These are phyloP conservation scores for Trichomonas vaginalis DNA, from an alignment of 208 protist species.

Conservation along the genomic window DNA sequence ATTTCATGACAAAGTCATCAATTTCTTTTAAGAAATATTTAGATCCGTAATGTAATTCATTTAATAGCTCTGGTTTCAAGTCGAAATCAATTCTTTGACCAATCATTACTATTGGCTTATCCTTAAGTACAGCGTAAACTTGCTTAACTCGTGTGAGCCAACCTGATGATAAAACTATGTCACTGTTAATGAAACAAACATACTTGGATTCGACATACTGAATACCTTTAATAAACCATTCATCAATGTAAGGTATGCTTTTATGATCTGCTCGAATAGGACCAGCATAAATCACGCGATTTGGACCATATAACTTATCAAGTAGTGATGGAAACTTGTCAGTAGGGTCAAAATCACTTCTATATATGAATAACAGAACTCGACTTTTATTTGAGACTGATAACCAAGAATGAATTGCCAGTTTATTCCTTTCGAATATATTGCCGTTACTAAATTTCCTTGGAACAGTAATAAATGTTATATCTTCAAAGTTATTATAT, in stretches of 20 bases:
- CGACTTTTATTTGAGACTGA: not conserved
- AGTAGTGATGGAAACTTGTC: not conserved
- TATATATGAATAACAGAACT: not conserved
- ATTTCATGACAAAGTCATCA: not conserved
- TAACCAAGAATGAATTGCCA: not conserved
- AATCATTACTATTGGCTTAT: not conserved
- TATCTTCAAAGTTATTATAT: not conserved
- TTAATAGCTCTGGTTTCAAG: not conserved
- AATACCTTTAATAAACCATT: not conserved
- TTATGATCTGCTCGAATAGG: not conserved
- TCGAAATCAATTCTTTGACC: conserved; percentile 14
- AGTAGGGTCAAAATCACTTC: not conserved
- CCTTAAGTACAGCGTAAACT: not conserved
- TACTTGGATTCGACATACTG: not conserved
- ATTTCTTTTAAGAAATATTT: not conserved
- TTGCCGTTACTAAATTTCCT: not conserved
- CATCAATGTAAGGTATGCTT: not conserved
- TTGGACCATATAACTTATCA: not conserved
- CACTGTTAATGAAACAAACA: not conserved
- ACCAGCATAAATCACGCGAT: not conserved
- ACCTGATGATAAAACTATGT: not conserved
- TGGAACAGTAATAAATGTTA: conserved; percentile 8
- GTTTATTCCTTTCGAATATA: not conserved
- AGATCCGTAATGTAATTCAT: not conserved
- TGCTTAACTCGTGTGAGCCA: not conserved